A percentile compares a stretch with the other conserved stretches of the same genome.
Conservation (phyloP, 2,329 filamentous ascomycete genomes). For the Chrysosporium queenslandicum region DNA sequence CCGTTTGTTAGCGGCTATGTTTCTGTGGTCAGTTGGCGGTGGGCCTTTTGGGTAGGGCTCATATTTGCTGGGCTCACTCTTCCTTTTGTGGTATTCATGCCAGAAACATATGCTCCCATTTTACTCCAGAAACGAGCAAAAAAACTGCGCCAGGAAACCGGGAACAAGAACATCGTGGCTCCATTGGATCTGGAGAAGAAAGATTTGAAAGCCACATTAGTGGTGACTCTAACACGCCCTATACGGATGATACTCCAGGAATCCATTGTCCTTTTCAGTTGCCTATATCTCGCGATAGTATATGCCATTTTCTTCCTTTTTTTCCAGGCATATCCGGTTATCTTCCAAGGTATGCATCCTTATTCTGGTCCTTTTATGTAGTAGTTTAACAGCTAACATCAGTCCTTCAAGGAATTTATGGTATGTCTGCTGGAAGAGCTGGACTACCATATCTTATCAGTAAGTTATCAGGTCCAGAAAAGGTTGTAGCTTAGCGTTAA, state of each 20-base stretch:
- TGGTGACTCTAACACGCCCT: slow-evolving; percentile 20
- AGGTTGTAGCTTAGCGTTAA: slow-evolving; percentile 2
- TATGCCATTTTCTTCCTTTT: slow-evolving; percentile 20
- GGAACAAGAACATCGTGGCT: slow-evolving; percentile 16
- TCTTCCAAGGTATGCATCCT: slow-evolving; percentile 16
- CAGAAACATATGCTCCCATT: slow-evolving; percentile 53
- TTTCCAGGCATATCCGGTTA: slow-evolving; percentile 19
- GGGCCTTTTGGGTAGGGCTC: slow-evolving; percentile 51
- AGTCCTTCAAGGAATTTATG: slow-evolving; percentile 13
- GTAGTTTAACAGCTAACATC: neutral
- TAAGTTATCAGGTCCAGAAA: neutral
- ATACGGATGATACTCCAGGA: slow-evolving; percentile 22
- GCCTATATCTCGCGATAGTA: slow-evolving; percentile 22
- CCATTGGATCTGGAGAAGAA: slow-evolving; percentile 17
- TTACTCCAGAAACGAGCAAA: slow-evolving; percentile 47
- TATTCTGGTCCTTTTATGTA: neutral
- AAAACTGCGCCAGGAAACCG: slow-evolving; percentile 16
- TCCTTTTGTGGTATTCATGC: slow-evolving; percentile 50
- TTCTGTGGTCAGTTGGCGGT: slow-evolving; percentile 37
- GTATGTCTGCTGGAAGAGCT: slow-evolving; percentile 15
- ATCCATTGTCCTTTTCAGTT: slow-evolving; percentile 22
- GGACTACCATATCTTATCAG: slow-evolving; percentile 18
- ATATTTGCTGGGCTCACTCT: slow-evolving; percentile 54
- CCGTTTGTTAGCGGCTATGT: slow-evolving; percentile 40
- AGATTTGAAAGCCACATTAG: slow-evolving; percentile 14